Percentiles rank a stretch among this genome's conserved stretches.
These are phyloP conservation scores for Pseudocercospora ulei DNA, from an alignment of 2,329 filamentous ascomycete species.

Conservation along the genomic window DNA sequence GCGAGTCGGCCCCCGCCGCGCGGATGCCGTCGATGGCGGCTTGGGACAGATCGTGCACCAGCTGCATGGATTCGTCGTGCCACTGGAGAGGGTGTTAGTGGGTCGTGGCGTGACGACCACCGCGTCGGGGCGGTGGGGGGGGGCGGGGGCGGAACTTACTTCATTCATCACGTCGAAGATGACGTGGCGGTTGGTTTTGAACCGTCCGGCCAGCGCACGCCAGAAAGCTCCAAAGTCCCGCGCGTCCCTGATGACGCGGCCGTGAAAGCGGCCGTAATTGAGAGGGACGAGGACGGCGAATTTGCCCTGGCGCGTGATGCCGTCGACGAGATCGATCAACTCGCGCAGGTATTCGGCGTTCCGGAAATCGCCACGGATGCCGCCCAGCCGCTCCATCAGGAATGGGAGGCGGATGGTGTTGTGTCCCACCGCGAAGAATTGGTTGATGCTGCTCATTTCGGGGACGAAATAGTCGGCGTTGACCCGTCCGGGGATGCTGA, in stretches of 20 bases:
- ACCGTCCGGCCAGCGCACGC: neutral
- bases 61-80: neutral
- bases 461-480: neutral
- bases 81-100: neutral
- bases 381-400: neutral
- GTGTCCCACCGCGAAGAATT: neutral
- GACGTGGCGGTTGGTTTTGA: neutral
- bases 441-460: neutral
- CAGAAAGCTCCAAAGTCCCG: neutral
- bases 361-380: neutral
- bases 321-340: neutral
- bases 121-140: no score
- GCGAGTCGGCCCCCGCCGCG: neutral
- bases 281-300: neutral
- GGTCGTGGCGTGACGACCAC: no score
- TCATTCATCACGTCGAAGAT: conserved; percentile 1
- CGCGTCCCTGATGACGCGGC: neutral
- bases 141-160: neutral
- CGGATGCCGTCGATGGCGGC: neutral
- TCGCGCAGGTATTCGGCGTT: neutral
- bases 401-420: neutral
- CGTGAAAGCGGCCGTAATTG: neutral
- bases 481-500: neutral
- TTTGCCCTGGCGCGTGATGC: neutral
- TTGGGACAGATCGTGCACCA: neutral